Conservation (phyloP, 306 rosid genomes). For the Rosa multiflora region DNA sequence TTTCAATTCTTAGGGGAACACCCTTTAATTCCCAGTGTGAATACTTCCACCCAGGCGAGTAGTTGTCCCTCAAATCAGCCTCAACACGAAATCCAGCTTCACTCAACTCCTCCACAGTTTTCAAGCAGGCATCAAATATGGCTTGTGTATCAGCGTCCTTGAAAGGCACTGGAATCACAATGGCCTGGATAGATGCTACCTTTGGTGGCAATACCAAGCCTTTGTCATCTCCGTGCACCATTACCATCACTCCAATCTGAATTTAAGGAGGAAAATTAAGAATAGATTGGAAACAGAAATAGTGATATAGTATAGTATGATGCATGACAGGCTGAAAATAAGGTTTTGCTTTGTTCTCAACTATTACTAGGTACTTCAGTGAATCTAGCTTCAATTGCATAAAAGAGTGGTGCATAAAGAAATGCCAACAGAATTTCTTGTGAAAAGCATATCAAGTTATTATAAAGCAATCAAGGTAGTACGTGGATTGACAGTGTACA, state of each 20-base stretch:
- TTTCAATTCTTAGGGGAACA: conserved; percentile 96
- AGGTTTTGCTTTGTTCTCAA: background rate
- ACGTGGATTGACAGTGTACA: background rate
- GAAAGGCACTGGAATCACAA: conserved; percentile 90
- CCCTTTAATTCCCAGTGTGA: conserved; percentile 99
- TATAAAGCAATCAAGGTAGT: background rate
- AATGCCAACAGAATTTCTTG: background rate
- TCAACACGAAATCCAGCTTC: conserved; percentile 82
- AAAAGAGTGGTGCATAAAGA: background rate
- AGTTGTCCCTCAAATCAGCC: conserved; percentile 79
- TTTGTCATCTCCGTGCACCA: conserved; percentile 96
- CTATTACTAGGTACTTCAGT: background rate
- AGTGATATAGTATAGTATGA: too few relatives aligned
- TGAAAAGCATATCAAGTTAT: background rate
- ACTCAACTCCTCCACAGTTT: conserved; percentile 52
- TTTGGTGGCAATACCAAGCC: conserved; percentile 96
- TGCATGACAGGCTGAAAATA: background rate
- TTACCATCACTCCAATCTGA: conserved; percentile 97
- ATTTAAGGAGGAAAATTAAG: background rate
- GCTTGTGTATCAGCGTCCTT: conserved; percentile 84
- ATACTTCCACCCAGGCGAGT: conserved; percentile 98
- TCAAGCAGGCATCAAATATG: conserved; percentile 65
- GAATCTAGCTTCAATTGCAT: background rate
- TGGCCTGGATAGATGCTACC: conserved; percentile 84
- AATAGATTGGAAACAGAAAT: background rate